Percentiles rank a stretch among this genome's conserved stretches.
Conservation (phyloP, 805 yeast genomes). For the Groenewaldozyma tartarivorans region DNA sequence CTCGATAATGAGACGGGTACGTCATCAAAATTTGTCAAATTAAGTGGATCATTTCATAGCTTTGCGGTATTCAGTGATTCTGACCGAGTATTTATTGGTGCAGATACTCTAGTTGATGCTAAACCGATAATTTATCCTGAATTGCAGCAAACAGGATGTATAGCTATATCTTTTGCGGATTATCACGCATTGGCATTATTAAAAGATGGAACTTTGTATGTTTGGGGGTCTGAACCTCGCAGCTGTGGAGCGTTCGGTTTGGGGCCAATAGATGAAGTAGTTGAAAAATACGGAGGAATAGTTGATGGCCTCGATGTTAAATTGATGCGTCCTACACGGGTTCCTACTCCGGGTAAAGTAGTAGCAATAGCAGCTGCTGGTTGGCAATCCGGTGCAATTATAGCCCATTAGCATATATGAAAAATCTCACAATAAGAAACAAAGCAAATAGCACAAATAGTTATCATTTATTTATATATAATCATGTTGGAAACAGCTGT, state of each 20-base stretch:
- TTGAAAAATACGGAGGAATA: constrained; percentile 6
- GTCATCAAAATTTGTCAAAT: constrained; percentile 38
- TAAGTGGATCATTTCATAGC: constrained; percentile 45
- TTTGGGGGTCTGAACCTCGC: constrained; percentile 62
- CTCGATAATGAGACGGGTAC: no score
- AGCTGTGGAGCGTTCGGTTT: constrained; percentile 65
- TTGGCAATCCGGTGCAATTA: constrained; percentile 69
- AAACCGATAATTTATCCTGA: constrained; percentile 30
- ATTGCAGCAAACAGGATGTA: constrained; percentile 39
- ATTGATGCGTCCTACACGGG: constrained; percentile 32
- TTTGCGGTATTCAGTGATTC: constrained; percentile 49
- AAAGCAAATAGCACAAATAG: not conserved
- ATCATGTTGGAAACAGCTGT: not conserved
- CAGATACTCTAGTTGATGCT: constrained; percentile 15
- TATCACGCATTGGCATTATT: constrained; percentile 60
- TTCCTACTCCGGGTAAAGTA: constrained; percentile 30
- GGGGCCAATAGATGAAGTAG: constrained; percentile 29
- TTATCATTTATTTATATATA: not conserved
- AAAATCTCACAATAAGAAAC: not conserved
- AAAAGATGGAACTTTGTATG: constrained; percentile 42
- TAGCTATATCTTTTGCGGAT: constrained; percentile 60
- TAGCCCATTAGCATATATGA: constrained; percentile 13
- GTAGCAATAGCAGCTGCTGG: constrained; percentile 65
- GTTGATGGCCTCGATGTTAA: constrained; percentile 15
- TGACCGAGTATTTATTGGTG: constrained; percentile 38